Conservation (phyloP, 2,329 filamentous ascomycete species). For the Xylariaceae sp. region DNA sequence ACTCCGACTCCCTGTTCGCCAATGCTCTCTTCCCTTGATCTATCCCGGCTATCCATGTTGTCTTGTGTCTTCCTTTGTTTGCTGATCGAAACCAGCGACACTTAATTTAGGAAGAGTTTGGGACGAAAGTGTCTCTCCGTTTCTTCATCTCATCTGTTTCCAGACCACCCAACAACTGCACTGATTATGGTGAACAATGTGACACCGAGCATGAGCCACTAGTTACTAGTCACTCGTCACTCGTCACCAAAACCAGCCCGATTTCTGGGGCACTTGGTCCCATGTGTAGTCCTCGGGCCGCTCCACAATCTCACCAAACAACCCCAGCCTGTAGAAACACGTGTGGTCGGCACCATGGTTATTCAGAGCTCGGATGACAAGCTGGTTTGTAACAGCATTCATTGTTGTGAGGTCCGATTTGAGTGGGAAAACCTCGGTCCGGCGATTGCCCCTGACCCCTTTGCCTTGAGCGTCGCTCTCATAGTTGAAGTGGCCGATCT, state of each 20-base stretch:
- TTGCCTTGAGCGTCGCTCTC: constrained; percentile 42
- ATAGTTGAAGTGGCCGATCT: constrained; percentile 57
- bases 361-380: constrained; percentile 54
- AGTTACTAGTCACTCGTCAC: too few species aligned
- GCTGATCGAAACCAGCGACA: not conserved
- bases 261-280: not conserved
- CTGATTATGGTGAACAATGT: too few species aligned
- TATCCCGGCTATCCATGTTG: not conserved
- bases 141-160: too few species aligned
- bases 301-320: constrained; percentile 48
- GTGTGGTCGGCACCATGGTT: constrained; percentile 63
- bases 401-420: constrained; percentile 49
- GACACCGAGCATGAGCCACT: too few species aligned
- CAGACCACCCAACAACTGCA: too few species aligned
- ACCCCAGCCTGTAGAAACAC: constrained; percentile 62
- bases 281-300: constrained; percentile 5
- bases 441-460: constrained; percentile 32
- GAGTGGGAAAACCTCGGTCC: constrained; percentile 48
- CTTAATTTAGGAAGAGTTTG: not conserved
- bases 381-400: constrained; percentile 46
- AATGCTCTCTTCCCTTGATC: not conserved
- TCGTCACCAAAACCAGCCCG: not conserved
- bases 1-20: constrained; percentile 9
- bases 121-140: too few species aligned
- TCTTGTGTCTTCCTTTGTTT: not conserved